Evolutionary conservation across 1,284 basidiomycete genomes (phyloP), one percentile per base, ranked within the genome.

Genomic region (Schizophyllum amplum): DNA sequence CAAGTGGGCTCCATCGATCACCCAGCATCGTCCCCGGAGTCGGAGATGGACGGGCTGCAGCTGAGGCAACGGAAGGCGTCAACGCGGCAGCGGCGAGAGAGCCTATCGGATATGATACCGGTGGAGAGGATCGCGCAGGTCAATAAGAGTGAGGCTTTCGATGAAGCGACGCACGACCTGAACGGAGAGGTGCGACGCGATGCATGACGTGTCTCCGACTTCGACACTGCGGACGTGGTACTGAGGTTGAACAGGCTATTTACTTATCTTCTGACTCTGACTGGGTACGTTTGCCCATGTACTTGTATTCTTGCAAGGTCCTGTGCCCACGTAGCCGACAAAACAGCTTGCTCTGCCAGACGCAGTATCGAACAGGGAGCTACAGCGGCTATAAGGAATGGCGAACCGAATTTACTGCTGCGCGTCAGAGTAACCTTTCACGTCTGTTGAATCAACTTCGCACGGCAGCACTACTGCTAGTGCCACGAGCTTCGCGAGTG

Each of bases 51-150:
- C 7, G 57, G 56, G 57, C 64, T 42, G 11, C 33, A 60, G 17
- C 60, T 80, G 63, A 76, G 79, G 57, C 71, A 76, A 61, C 79
- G 77, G 20, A 61, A 68, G 15, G 65, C 70, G 55, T 66, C 66
- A 25, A 78, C 76, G 58, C 75, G 85, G 55, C 70, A 73, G 59
- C 75, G 89, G 56, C 83, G 77, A 66, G 70, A 74, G 27, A 89
- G 84, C 60, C 74, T 91, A 27, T 79, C 81, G 5, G 83, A 86
- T 66, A 74, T 75, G 47, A 77, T 91, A 25, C 68, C 80, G 6
- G 84, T 91, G 1, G 74, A 75, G 59, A 75, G 84, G 26, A 81
- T 90, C 63, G 82, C 83, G 4, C 73, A 69, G 49, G 69, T 86
- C 60, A 78, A 84, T 62, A 75, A 69, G 55, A 65, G 72, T 57